These are phyloP conservation scores for Symbiodinium pilosum DNA, from an alignment of 73 alveolate species.

Conservation along the genomic window DNA sequence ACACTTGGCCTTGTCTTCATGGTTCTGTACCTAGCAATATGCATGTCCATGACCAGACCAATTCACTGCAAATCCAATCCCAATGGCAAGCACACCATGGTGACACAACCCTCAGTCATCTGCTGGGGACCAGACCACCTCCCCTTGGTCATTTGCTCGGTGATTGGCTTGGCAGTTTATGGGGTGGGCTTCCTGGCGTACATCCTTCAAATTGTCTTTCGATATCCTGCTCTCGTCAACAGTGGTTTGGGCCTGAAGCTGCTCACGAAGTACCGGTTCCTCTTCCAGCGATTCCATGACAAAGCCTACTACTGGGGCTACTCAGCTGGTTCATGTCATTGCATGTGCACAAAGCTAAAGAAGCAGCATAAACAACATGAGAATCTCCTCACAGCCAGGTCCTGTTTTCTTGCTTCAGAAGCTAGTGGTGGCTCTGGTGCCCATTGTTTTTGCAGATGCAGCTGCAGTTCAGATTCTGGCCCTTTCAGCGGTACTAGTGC, in stretches of 20 bases:
- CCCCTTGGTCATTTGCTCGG: background rate
- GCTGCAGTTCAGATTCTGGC: conserved; percentile 65
- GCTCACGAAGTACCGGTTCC: background rate
- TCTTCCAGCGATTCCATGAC: background rate
- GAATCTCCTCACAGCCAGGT: background rate
- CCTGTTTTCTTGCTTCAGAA: conserved; percentile 44
- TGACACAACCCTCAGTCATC: conserved; percentile 40
- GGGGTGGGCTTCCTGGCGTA: conserved; percentile 66
- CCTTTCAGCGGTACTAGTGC: background rate
- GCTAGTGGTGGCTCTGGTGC: conserved; percentile 45
- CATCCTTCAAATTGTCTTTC: conserved; percentile 22
- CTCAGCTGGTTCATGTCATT: background rate
- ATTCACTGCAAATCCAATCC: conserved; percentile 69
- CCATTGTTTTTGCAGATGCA: conserved; percentile 45
- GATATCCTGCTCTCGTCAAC: conserved; percentile 47
- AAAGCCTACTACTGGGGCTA: background rate
- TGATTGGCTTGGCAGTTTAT: conserved; percentile 25
- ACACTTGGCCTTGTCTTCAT: conserved; percentile 41
- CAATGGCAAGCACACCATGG: conserved; percentile 76
- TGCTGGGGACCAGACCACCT: conserved; percentile 73
- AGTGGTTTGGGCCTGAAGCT: background rate
- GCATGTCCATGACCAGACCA: conserved; percentile 75
- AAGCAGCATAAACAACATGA: background rate
- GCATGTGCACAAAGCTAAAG: background rate
- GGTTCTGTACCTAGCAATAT: conserved; percentile 43